Conservation (phyloP, 352 stramenopile genomes). For the Phytophthora tubulina region DNA sequence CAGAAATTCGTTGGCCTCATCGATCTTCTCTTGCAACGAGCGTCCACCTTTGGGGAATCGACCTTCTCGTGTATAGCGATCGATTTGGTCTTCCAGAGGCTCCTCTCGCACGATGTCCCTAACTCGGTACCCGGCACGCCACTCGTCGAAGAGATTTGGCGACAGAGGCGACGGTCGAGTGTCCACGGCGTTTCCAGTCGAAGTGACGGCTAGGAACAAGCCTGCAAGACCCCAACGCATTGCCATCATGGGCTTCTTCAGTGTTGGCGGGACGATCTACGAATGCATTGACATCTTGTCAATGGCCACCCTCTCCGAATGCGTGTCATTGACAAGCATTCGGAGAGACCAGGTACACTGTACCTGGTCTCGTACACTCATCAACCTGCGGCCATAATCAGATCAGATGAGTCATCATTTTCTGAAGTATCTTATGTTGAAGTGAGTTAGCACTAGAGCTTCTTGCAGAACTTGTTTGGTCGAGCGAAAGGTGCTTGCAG, state of each 20-base stretch:
- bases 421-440: conserved; percentile 22
- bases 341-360: background rate
- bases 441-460: conserved; percentile 33
- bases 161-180: conserved; percentile 18
- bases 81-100: conserved; percentile 43
- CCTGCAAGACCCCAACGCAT: conserved; percentile 13
- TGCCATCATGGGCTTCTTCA: background rate
- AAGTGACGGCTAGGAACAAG: conserved; percentile 4
- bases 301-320: background rate
- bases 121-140: conserved; percentile 29
- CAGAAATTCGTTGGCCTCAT: background rate
- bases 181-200: background rate
- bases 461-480: conserved; percentile 64
- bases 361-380: conserved; percentile 17
- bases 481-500: conserved; percentile 58
- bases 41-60: conserved; percentile 36
- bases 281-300: conserved; percentile 6
- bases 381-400: conserved; percentile 3
- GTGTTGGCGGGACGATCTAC: conserved; percentile 2
- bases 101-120: conserved; percentile 28
- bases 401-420: background rate
- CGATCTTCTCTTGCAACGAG: background rate
- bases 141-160: conserved; percentile 38
- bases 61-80: conserved; percentile 41
- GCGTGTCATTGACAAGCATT: conserved; percentile 6